Percentiles rank a stretch among this genome's conserved stretches.
Conservation (phyloP, 805 yeast genomes). For the Wickerhamomyces pijperi region DNA sequence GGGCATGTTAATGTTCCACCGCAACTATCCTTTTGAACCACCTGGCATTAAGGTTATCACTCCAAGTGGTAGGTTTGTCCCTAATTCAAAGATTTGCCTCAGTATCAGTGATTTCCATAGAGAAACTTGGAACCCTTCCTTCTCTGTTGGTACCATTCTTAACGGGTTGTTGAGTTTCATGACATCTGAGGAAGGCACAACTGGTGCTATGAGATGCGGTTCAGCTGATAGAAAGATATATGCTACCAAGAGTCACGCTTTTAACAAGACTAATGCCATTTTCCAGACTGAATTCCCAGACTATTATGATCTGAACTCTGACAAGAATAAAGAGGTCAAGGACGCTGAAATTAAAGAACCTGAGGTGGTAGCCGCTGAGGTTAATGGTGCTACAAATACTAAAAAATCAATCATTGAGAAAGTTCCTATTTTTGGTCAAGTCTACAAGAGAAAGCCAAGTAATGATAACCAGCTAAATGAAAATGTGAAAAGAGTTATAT, state of each 20-base stretch:
- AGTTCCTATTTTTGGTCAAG: no score
- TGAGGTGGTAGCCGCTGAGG: no score
- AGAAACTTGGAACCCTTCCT: constrained; percentile 90
- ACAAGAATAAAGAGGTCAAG: no score
- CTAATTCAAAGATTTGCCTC: constrained; percentile 68
- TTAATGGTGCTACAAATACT: no score
- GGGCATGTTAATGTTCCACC: constrained; percentile 71
- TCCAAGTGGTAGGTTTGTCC: constrained; percentile 76
- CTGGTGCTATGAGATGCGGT: constrained; percentile 65
- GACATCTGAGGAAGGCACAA: constrained; percentile 76
- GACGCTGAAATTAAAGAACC: no score
- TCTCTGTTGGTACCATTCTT: constrained; percentile 83
- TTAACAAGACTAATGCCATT: constrained; percentile 18
- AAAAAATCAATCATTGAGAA: no score
- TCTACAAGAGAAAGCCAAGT: not conserved
- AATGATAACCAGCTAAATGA: not conserved
- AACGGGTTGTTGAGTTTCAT: constrained; percentile 82
- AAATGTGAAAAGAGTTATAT: not conserved
- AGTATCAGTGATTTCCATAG: constrained; percentile 91
- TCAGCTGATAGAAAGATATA: constrained; percentile 38
- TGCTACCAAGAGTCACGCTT: constrained; percentile 42
- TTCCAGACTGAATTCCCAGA: constrained; percentile 54
- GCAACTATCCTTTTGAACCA: constrained; percentile 82
- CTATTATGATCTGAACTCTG: constrained; percentile 3
- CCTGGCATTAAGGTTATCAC: constrained; percentile 82